phyloP scores from a whole-genome alignment of 352 stramenopile species.

The Globisporangium apiculatum region DNA sequence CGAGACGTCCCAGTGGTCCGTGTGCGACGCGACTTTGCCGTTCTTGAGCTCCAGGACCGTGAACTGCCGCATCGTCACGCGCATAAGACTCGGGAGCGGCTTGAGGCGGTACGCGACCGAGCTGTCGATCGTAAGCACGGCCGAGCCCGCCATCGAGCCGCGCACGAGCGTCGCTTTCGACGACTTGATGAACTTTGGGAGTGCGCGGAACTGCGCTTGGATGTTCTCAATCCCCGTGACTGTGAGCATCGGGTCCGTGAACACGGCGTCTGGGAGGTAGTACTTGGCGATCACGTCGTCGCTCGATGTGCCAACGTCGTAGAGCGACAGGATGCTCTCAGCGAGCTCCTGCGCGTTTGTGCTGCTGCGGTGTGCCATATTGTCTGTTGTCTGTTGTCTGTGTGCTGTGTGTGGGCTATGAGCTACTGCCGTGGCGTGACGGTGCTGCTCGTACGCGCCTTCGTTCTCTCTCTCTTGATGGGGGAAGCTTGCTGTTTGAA shows the following conservation, averaged over 20 bases:
- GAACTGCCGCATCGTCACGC: constrained; percentile 69
- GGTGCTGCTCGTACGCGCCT: neutral
- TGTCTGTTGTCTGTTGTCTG: neutral
- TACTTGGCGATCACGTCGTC: constrained; percentile 75
- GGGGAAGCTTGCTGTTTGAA: constrained; percentile 1
- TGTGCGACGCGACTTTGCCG: constrained; percentile 69
- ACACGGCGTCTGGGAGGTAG: constrained; percentile 69
- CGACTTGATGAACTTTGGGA: constrained; percentile 71
- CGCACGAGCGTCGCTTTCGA: constrained; percentile 75
- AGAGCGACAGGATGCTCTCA: constrained; percentile 77
- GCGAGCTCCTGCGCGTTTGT: constrained; percentile 70
- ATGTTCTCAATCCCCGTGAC: constrained; percentile 75
- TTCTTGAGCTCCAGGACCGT: constrained; percentile 81
- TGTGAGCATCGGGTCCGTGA: constrained; percentile 73
- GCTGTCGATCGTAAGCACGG: constrained; percentile 78
- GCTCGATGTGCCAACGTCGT: constrained; percentile 58
- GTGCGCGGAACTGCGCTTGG: constrained; percentile 75
- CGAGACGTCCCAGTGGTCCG: constrained; percentile 82
- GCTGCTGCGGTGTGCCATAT: constrained; percentile 48
- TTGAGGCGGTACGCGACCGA: constrained; percentile 69
- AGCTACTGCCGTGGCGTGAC: too few relatives aligned
- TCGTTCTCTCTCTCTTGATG: neutral
- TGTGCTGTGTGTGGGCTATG: neutral
- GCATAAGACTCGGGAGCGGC: constrained; percentile 66
- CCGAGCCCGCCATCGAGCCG: constrained; percentile 71